These are phyloP conservation scores for Baeospora myosura DNA, from an alignment of 1,284 basidiomycete genomes.

Conservation along the genomic window DNA sequence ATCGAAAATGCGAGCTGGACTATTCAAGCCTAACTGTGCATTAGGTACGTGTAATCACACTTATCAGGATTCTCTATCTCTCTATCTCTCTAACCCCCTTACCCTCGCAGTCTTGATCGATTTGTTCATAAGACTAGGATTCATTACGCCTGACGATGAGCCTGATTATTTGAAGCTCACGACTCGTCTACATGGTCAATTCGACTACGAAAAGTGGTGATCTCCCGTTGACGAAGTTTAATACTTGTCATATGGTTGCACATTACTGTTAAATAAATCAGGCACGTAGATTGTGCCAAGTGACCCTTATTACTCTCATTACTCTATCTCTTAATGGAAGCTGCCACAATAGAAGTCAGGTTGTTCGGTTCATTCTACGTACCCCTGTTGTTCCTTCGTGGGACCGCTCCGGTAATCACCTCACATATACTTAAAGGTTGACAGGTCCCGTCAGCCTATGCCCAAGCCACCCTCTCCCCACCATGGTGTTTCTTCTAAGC, in stretches of 20 bases:
- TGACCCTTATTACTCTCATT: background rate
- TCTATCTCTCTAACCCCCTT: background rate
- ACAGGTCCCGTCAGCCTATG: slow-evolving; percentile 1
- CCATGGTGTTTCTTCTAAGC: too few species aligned
- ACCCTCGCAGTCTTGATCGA: slow-evolving; percentile 64
- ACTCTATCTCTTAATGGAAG: background rate
- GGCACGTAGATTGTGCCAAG: background rate
- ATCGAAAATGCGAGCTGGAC: slow-evolving; percentile 47
- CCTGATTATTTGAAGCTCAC: slow-evolving; percentile 66
- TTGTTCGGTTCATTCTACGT: too few species aligned
- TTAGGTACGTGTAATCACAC: slow-evolving; percentile 39
- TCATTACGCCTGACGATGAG: slow-evolving; percentile 73
- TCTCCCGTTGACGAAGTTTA: background rate
- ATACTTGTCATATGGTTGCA: background rate
- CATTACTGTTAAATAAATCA: background rate
- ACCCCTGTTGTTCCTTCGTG: too few species aligned
- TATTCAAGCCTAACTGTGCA: slow-evolving; percentile 86
- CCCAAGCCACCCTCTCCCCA: slow-evolving; percentile 8
- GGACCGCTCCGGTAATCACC: too few species aligned
- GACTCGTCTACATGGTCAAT: slow-evolving; percentile 64
- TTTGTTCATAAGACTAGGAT: slow-evolving; percentile 73
- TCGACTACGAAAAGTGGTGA: slow-evolving; percentile 56
- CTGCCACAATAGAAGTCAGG: too few species aligned
- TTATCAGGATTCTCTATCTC: slow-evolving; percentile 1
- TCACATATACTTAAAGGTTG: too few species aligned